A percentile compares a stretch with the other conserved stretches of the same genome.
phyloP scores from a whole-genome alignment of 768 basidiomycete genomes.

The Termitomyces sp. region DNA sequence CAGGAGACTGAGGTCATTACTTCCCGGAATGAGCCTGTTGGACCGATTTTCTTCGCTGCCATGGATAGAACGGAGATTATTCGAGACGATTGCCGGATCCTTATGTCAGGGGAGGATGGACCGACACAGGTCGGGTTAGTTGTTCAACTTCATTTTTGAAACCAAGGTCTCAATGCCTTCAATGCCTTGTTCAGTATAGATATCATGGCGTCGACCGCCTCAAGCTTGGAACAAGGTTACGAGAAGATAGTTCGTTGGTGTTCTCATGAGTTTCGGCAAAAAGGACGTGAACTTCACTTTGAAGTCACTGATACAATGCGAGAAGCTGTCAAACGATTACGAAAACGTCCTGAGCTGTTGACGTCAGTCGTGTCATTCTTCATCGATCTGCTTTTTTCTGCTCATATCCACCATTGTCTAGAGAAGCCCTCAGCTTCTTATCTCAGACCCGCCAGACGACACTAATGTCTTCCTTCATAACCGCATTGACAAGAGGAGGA shows the following conservation, averaged over 20 bases:
- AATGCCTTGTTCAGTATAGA: conserved; percentile 52
- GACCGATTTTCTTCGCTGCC: conserved; percentile 68
- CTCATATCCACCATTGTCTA: conserved; percentile 12
- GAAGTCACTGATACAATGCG: conserved; percentile 62
- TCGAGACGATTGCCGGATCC: conserved; percentile 74
- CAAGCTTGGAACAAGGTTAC: conserved; percentile 83
- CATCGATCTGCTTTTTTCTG: neutral
- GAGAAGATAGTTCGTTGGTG: conserved; percentile 86
- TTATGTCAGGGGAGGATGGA: conserved; percentile 82
- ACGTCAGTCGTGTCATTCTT: conserved; percentile 36
- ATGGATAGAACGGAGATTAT: conserved; percentile 87
- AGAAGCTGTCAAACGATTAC: conserved; percentile 70
- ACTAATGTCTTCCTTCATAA: conserved; percentile 75
- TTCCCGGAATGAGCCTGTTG: conserved; percentile 74
- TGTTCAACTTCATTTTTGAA: neutral
- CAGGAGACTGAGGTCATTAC: conserved; percentile 69
- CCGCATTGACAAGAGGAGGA: conserved; percentile 84
- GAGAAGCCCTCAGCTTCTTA: conserved; percentile 69
- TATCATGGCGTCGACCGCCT: conserved; percentile 79
- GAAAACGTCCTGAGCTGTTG: conserved; percentile 72
- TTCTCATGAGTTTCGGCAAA: conserved; percentile 76
- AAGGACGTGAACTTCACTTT: conserved; percentile 66
- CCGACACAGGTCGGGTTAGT: conserved; percentile 71
- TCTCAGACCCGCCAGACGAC: conserved; percentile 79
- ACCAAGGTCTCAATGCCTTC: neutral